Percentiles rank a stretch among this genome's conserved stretches.
These are phyloP conservation scores for Colletotrichum aenigma DNA, from an alignment of 2,329 filamentous ascomycete genomes.

Conservation along the genomic window DNA sequence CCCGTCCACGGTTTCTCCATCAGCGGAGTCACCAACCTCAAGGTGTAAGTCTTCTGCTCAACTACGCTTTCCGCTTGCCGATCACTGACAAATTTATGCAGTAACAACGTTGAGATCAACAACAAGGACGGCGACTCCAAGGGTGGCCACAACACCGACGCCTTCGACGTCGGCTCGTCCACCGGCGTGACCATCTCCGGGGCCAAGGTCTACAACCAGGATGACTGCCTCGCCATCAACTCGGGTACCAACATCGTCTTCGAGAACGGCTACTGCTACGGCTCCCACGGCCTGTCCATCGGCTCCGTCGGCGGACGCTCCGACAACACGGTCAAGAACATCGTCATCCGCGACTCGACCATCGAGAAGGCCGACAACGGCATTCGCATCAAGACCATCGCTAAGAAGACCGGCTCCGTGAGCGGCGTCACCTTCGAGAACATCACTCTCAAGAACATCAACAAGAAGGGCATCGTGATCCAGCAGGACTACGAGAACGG, in stretches of 20 bases:
- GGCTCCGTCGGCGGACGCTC: constrained; percentile 50
- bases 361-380: constrained; percentile 59
- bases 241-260: constrained; percentile 54
- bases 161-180: constrained; percentile 59
- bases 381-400: constrained; percentile 55
- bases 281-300: constrained; percentile 47
- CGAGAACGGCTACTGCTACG: constrained; percentile 46
- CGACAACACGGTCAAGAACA: constrained; percentile 57
- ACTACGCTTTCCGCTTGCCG: background rate
- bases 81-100: background rate
- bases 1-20: constrained; percentile 47
- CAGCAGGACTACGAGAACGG: constrained; percentile 54
- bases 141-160: constrained; percentile 60
- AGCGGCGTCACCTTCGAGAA: constrained; percentile 47
- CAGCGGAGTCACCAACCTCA: constrained; percentile 36
- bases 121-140: constrained; percentile 40
- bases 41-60: constrained; percentile 31
- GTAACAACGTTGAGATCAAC: constrained; percentile 41
- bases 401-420: constrained; percentile 46
- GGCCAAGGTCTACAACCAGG: constrained; percentile 63
- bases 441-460: constrained; percentile 46
- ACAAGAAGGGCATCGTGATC: constrained; percentile 43
- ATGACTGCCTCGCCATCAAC: constrained; percentile 65
- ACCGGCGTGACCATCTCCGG: constrained; percentile 55
- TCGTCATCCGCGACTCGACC: constrained; percentile 52